Evolutionary conservation across 192 early-diverging fungal species (phyloP).

Genomic region (Rhizophagus clarus): DNA sequence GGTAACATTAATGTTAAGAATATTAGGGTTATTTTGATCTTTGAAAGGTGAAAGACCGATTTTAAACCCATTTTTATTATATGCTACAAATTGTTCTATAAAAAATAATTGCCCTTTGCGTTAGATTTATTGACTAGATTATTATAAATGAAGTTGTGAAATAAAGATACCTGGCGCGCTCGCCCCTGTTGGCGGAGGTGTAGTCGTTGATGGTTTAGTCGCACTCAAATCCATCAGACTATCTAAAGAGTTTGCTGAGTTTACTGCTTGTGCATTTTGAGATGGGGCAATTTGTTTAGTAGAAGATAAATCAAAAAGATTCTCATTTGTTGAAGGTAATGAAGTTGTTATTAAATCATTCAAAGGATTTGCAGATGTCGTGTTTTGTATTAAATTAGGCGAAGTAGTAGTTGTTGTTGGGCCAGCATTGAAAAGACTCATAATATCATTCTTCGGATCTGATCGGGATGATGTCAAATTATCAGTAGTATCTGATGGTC

Average conservation of each 20-base stretch:
- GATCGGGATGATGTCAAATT: constrained; percentile 33
- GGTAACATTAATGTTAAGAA: constrained; percentile 67
- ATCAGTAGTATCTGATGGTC: constrained; percentile 40
- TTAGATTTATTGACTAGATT: background rate
- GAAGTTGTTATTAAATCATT: constrained; percentile 14
- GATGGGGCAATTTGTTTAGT: background rate
- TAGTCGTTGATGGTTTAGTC: background rate
- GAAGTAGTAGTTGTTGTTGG: constrained; percentile 1
- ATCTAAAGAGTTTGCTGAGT: background rate
- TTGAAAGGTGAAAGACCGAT: constrained; percentile 78
- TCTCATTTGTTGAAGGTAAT: background rate
- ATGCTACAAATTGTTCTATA: constrained; percentile 54
- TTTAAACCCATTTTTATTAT: constrained; percentile 76
- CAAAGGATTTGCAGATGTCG: constrained; percentile 4
- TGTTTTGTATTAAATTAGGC: background rate
- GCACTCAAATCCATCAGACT: background rate
- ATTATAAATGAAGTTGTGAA: background rate
- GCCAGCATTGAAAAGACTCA: constrained; percentile 12
- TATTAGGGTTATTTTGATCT: constrained; percentile 57
- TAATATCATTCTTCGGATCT: constrained; percentile 29
- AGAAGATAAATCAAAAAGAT: background rate
- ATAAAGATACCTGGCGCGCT: background rate
- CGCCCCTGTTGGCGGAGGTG: background rate
- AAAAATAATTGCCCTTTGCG: background rate
- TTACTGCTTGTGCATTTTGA: background rate